A percentile compares a stretch with the other conserved stretches of the same genome.
phyloP scores from a whole-genome alignment of 225 moss, liverwort and hornwort species.

The Physcomitrium patens region DNA sequence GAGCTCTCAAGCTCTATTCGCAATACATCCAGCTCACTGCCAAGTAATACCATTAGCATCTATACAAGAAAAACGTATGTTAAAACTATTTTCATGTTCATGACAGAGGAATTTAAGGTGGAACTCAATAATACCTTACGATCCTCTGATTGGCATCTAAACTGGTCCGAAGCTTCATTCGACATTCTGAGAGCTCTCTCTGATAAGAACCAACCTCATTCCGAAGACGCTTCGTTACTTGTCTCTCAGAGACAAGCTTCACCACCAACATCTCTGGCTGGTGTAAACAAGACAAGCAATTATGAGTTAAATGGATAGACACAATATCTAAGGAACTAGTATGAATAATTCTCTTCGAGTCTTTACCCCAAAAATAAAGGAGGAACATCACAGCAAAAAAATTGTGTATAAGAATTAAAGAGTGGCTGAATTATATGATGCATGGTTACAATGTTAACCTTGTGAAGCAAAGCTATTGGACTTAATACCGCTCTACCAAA shows the following conservation, averaged over 20 bases:
- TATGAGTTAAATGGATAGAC: conserved; percentile 14
- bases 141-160: conserved; percentile 63
- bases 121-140: conserved; percentile 46
- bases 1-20: conserved; percentile 54
- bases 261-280: conserved; percentile 37
- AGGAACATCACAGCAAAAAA: not conserved
- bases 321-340: not conserved
- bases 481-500: conserved; percentile 33
- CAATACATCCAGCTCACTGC: conserved; percentile 69
- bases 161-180: conserved; percentile 56
- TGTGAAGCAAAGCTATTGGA: conserved; percentile 36
- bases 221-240: conserved; percentile 33
- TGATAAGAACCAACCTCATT: conserved; percentile 53
- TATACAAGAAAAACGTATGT: conserved; percentile 6
- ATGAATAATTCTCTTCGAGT: not conserved
- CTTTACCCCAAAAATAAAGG: not conserved
- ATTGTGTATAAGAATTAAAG: not conserved
- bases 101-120: too few relatives aligned
- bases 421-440: too few relatives aligned
- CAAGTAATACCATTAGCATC: conserved; percentile 25
- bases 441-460: conserved; percentile 22
- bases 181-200: conserved; percentile 63
- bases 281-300: not conserved
- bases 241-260: conserved; percentile 41
- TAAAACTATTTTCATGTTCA: not conserved